Evolutionary conservation across 2,329 filamentous ascomycete species (phyloP).

Genomic region (Colletotrichum karsti): DNA sequence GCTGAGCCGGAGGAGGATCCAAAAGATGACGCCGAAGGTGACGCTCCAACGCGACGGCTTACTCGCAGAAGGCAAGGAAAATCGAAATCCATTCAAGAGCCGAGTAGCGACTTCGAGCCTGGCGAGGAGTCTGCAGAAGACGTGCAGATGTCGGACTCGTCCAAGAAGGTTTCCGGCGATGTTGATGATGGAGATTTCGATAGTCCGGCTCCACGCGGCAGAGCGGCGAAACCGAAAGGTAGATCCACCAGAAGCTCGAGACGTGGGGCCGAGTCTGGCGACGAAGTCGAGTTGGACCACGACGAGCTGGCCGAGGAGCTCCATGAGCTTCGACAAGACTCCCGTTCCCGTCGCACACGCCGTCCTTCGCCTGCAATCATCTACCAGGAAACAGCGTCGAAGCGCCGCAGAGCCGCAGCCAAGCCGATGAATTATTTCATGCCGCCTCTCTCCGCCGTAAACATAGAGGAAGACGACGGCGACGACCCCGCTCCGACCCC

Average conservation of each 20-base stretch:
- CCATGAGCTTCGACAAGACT: slow-evolving; percentile 66
- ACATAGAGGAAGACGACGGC: slow-evolving; percentile 79
- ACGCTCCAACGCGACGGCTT: slow-evolving; percentile 53
- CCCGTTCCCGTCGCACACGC: slow-evolving; percentile 59
- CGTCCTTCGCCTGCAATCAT: slow-evolving; percentile 65
- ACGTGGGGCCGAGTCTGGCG: slow-evolving; percentile 60
- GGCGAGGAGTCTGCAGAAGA: slow-evolving; percentile 65
- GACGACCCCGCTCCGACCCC: slow-evolving; percentile 74
- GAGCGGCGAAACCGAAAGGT: slow-evolving; percentile 47
- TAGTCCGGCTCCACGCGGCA: slow-evolving; percentile 60
- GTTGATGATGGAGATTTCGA: slow-evolving; percentile 53
- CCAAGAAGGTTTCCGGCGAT: slow-evolving; percentile 43
- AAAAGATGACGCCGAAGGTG: slow-evolving; percentile 34
- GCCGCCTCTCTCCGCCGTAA: slow-evolving; percentile 68
- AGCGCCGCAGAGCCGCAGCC: slow-evolving; percentile 62
- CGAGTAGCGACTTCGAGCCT: slow-evolving; percentile 69
- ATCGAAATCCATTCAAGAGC: slow-evolving; percentile 59
- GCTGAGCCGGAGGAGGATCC: slow-evolving; percentile 37
- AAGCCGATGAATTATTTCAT: slow-evolving; percentile 88
- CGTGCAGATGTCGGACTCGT: slow-evolving; percentile 49
- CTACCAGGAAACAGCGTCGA: slow-evolving; percentile 62
- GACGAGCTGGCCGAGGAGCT: slow-evolving; percentile 74
- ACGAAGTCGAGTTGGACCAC: slow-evolving; percentile 65
- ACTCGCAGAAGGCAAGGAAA: slow-evolving; percentile 55
- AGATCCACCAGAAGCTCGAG: slow-evolving; percentile 57